These are phyloP conservation scores for Corylus avellana DNA, from an alignment of 306 rosid species.

Conservation along the genomic window DNA sequence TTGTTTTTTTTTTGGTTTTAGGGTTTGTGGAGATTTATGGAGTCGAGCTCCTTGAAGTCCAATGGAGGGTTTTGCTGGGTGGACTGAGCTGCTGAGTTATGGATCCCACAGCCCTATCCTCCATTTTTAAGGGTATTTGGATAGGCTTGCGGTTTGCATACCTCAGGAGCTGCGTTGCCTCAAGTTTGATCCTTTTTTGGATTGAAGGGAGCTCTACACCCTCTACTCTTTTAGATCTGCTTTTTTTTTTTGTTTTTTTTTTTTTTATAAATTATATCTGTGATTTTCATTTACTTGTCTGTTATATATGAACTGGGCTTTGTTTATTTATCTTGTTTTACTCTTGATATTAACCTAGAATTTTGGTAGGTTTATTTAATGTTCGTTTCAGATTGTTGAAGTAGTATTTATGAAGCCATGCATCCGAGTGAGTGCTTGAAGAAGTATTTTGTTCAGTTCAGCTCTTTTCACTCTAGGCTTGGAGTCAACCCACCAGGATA, in stretches of 20 bases:
- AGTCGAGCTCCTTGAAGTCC: slow-evolving; percentile 96
- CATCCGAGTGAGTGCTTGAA: no score
- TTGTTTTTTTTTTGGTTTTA: rapidly evolving
- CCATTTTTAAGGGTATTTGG: not conserved
- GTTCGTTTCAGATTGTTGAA: no score
- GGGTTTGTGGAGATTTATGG: slow-evolving; percentile 7
- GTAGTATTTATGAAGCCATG: no score
- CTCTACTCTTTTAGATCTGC: not conserved
- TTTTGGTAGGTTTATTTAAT: not conserved
- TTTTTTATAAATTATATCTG: not conserved
- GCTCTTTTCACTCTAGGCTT: no score
- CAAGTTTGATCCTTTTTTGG: slow-evolving; percentile 71
- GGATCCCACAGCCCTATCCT: slow-evolving; percentile 86
- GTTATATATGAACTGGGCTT: no score
- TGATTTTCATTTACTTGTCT: not conserved
- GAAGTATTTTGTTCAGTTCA: no score
- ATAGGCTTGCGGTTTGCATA: slow-evolving; percentile 88
- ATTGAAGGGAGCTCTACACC: slow-evolving; percentile 99
- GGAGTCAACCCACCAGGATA: no score
- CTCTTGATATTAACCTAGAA: not conserved
- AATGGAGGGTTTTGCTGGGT: slow-evolving; percentile 67
- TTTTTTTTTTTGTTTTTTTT: no score
- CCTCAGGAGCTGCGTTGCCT: slow-evolving; percentile 68
- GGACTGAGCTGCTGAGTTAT: slow-evolving; percentile 86
- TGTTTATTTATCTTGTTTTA: not conserved